These are phyloP conservation scores for Corylus heterophylla DNA, from an alignment of 306 rosid species.

Conservation along the genomic window DNA sequence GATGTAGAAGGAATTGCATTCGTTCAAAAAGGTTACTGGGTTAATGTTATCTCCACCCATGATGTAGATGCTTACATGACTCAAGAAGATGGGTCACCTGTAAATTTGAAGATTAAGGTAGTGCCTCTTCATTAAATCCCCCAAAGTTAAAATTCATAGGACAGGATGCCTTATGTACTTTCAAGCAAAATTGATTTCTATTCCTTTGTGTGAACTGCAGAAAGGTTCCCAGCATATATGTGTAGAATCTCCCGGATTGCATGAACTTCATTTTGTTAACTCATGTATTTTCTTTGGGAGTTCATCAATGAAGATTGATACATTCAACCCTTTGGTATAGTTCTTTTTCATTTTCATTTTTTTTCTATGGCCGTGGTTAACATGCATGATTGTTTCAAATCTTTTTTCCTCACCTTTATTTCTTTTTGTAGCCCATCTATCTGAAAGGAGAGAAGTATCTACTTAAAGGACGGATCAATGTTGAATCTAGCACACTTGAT, in stretches of 20 bases:
- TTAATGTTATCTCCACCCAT: slow-evolving; percentile 78
- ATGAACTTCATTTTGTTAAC: slow-evolving; percentile 72
- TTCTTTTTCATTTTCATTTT: slow-evolving; percentile 9
- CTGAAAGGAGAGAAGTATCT: slow-evolving; percentile 86
- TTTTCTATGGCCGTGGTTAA: background rate
- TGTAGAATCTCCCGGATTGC: slow-evolving; percentile 82
- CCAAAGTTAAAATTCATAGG: slow-evolving; percentile 22
- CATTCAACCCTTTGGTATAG: slow-evolving; percentile 65
- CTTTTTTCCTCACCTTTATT: slow-evolving; percentile 15
- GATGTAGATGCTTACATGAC: slow-evolving; percentile 74
- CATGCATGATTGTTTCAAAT: background rate
- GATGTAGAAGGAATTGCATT: slow-evolving; percentile 69
- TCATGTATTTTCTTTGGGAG: slow-evolving; percentile 92
- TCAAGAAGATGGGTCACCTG: slow-evolving; percentile 65
- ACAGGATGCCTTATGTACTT: slow-evolving; percentile 23
- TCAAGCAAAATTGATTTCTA: slow-evolving; percentile 28
- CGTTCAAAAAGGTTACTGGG: slow-evolving; percentile 89
- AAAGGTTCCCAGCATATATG: slow-evolving; percentile 88
- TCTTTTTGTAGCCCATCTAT: slow-evolving; percentile 62
- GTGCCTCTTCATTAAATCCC: slow-evolving; percentile 16
- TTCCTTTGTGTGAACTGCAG: slow-evolving; percentile 57
- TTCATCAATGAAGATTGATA: slow-evolving; percentile 70
- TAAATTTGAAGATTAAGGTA: slow-evolving; percentile 76
- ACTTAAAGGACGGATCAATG: slow-evolving; percentile 73
- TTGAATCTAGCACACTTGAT: slow-evolving; percentile 54